Evolutionary conservation across 2,329 filamentous ascomycete genomes (phyloP), one percentile per base, ranked within the genome.

Genomic region (Trichoderma simmonsii): DNA sequence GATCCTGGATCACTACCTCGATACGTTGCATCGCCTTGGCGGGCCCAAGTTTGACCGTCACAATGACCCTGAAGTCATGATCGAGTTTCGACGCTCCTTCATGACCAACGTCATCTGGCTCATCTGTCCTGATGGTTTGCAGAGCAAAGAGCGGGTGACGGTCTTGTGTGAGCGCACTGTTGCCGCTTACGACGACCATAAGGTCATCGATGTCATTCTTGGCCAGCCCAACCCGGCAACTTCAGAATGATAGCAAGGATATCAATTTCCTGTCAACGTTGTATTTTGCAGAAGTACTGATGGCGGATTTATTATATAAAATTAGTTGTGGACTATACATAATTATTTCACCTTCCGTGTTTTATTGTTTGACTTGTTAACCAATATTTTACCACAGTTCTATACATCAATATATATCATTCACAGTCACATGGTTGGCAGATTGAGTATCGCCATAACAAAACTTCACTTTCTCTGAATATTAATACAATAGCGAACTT

Each of bases 51-150:
- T 67, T 24, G 64, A 67, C 64, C 64, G 64, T 24, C 64, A 67
- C 64, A 67, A 67, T 32, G 64, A 67, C 24, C 64, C 64, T 6
- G 64, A 67, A 32, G 64, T 67, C 21, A 67, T 67, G 64, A 67
- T 21, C 15, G 64, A 67, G 51, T 67, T 59, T 51, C 34, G 34
- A n/a, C 64, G 64, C 32, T 67, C 64, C 2, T 67, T 67, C 24
- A 67, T 67, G 64, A 67, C 64, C 15, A 67, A 67, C 24, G 64
- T 67, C 9, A 67, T 67, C 30, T 67, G 64, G 64, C 24, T 59
- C 15, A 67, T 67, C 51, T 67, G 64, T 24, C 64, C 64, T 2
- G 64, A 67, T 11, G 24, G 51, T 1, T 51, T 67, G 64, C 64
- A 67, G 34, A 67, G 64, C 32, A 43, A 21, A 30, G 64, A 67